Evolutionary conservation across 805 yeast species (phyloP), one percentile per base, ranked within the genome.

Genomic region (Pichia cabralensis): DNA sequence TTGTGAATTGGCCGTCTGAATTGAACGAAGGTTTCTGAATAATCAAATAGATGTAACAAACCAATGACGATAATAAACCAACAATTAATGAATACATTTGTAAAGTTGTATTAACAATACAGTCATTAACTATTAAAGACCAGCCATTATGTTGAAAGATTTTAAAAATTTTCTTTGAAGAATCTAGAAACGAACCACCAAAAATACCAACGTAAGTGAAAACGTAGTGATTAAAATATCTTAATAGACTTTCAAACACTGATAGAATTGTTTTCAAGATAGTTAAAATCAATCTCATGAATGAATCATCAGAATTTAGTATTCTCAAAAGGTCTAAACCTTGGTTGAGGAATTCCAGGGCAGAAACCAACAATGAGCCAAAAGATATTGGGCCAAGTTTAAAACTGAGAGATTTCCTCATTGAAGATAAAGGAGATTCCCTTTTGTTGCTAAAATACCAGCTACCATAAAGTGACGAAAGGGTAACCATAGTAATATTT

Each of bases 161-260:
- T 42, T 71, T 67, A 71, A 83, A 76, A 0, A 95, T 80, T 35
- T 80, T 84, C 48, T 68, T 78, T 1, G 95, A 86, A 1, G 94
- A 76, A 14, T 67, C 64, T 29, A 80, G 46, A 51, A 84, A 88
- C 21, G 74, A 63, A 44, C 74, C 75, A 28, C 96, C 95, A 56
- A 84, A 86, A n/a, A 86, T 64, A 0, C 95, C 94, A 51, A 86
- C 67, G 49, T 75, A 82, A 23, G 89, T 76, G 53, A 79, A 82
- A 4, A 95, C 92, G 54, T 86, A 86, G 50, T 79, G 85, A 58
- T 88, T 84, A 63, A 88, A 35, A 41, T 45, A 31, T 37, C 42
- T 31, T 10, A 35, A 17, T 8, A 35, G 7, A 25, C 35, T 34
- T 18, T 28, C 35, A 11, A 31, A 14, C 5, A 38, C 12, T 6